Conservation (phyloP, 495 filamentous ascomycete species). For the Aspergillus avenaceus region DNA sequence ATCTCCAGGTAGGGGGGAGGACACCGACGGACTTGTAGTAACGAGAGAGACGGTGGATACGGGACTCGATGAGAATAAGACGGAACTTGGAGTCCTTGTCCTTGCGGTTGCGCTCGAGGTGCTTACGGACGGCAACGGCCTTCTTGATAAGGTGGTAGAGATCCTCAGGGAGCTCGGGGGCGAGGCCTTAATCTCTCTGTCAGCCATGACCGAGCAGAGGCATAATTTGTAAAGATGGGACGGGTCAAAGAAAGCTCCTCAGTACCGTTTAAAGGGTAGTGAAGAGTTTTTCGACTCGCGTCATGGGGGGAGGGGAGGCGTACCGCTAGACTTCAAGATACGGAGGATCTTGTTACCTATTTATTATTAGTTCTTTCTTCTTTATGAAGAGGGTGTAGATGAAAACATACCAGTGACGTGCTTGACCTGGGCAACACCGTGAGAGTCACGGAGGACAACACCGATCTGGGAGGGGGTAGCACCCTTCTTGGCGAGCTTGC, state of each 20-base stretch:
- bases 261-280: background rate
- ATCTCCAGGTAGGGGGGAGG: conserved; percentile 97
- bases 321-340: conserved; percentile 95
- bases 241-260: background rate
- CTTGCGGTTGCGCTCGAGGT: conserved; percentile 99
- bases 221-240: conserved; percentile 35
- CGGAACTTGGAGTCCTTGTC: conserved; percentile 99
- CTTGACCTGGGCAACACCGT: conserved; percentile 96
- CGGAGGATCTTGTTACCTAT: conserved; percentile 98
- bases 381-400: background rate
- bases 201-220: conserved; percentile 98
- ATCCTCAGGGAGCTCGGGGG: conserved; percentile 96
- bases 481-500: conserved; percentile 97
- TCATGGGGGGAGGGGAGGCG: conserved; percentile 27
- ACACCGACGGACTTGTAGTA: conserved; percentile 99
- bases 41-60: conserved; percentile 95
- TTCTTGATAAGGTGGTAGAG: conserved; percentile 99
- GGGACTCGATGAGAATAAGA: conserved; percentile 99
- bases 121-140: conserved; percentile 99
- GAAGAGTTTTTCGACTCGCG: background rate
- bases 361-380: background rate
- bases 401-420: conserved; percentile 80
- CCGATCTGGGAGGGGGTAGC: conserved; percentile 97
- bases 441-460: conserved; percentile 94
- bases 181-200: conserved; percentile 98